Base-by-base conservation (phyloP, 106 monocot species). In the Dioscorea zingiberensis region DNA sequence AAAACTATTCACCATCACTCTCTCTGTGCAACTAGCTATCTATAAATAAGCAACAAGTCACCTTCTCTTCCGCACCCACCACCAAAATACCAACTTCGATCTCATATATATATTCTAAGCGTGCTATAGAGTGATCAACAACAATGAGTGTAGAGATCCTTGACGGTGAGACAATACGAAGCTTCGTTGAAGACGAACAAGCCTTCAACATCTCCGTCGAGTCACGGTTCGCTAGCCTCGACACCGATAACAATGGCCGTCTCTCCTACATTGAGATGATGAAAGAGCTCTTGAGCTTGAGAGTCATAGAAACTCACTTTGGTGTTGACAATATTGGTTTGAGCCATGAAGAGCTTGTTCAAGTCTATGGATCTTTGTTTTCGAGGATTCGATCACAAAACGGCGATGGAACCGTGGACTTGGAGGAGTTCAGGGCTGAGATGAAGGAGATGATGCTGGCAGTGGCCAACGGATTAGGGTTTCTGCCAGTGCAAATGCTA, bases 381-480 rank as follows among this genome's bases (percentile, higher is more conserved):
- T 47, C 56, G 8, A 60, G 66, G 21, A n/a, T 90, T 90, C 48
- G 90, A 90, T 60, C 69, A 56, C 67, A n/a, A n/a, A 73, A 91
- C 48, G 81, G 81, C 11, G 53, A 62, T 47, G 83, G 81, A 0
- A 63, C 14, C 11, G 81, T 91, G 3, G 81, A 83, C 27, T 45
- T 75, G 67, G 84, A 78, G 64, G 91, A 87, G 78, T 91, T 86
- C 61, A 29, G 51, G 46, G 75, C 44, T 7, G 86, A 87, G 81
- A 81, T 81, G 75, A 80, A 47, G 83, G 79, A 93, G 79, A 63
- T 87, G 62, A 62, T 93, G 79, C 69, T 88, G 7, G 92, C 87
- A 8, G 82, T 93, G 44, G 87, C 85, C 1, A 45, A 56, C 26
- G 87, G 92, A 44, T 13, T 92, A 11, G 89, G 89, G 23, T 74